Evolutionary conservation across 805 yeast genomes (phyloP), one percentile per base, ranked within the genome.

Genomic region (Ogataea degrootiae): DNA sequence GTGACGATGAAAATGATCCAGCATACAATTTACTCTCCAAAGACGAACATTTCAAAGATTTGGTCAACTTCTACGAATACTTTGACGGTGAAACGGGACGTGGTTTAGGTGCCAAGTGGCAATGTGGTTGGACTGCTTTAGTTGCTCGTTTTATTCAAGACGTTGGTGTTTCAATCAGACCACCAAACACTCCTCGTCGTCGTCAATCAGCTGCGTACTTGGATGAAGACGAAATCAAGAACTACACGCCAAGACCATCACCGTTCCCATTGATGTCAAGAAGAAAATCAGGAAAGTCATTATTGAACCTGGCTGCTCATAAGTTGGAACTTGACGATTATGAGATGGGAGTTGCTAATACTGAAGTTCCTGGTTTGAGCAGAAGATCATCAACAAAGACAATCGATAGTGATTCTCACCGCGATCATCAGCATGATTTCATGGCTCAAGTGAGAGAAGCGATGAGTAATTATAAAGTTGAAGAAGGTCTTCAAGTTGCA

Each of bases 61-160:
- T 79, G 53, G 77, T 87, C 39, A 83, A 86, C 52, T 90, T 87
- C 63, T 86, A 80, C 63, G 97, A 90, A 70, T 90, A 85, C 64
- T 90, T 90, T 63, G 95, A 90, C 60, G 96, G 96, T 55, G 97
- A 90, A 63, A 85, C 94, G 2, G 97, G 97, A 37, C 78, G 96
- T 56, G 97, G 97, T 6, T 69, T 90, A 48, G 97, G 97, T 34
- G 89, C 96, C 1, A 82, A 90, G 44, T 96, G 91, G 71, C 97
- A 90, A 70, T 85, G 90, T 73, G 97, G 97, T 12, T 90, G 97
- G 97, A 90, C 97, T 1, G 91, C 96, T 0, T 74, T 91, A 41
- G 94, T 89, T 44, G 96, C 96, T 39, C 86, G 92, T 68, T 80
- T 90, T 79, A 87, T 91, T 60, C 94, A 87, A 62, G 92, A 91